Conservation (phyloP, 2,329 filamentous ascomycete genomes). For the Epicoccum nigrum region DNA sequence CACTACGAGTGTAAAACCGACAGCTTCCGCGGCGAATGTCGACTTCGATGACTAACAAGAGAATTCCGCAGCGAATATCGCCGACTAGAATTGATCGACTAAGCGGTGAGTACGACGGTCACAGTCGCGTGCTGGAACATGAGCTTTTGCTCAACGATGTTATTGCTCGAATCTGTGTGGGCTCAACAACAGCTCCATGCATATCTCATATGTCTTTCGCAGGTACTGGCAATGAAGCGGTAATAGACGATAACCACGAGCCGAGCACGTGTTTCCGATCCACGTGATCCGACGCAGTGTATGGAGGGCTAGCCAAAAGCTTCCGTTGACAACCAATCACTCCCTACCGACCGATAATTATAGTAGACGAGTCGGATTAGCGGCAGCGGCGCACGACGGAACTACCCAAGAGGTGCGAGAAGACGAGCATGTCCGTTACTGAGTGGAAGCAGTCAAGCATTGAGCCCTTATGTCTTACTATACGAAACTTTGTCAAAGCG, state of each 20-base stretch:
- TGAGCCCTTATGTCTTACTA: background rate
- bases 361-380: constrained; percentile 3
- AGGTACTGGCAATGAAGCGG: constrained; percentile 13
- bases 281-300: constrained; percentile 10
- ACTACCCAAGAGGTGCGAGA: background rate
- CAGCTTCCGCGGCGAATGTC: background rate
- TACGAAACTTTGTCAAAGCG: background rate
- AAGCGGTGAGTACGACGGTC: background rate
- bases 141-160: background rate
- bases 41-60: background rate
- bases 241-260: constrained; percentile 7
- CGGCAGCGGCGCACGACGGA: constrained; percentile 26
- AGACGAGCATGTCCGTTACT: background rate
- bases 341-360: constrained; percentile 25
- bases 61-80: constrained; percentile 2
- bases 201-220: background rate
- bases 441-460: background rate
- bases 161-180: background rate
- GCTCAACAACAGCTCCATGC: no score
- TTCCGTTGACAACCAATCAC: constrained; percentile 8
- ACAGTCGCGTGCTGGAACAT: background rate
- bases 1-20: background rate
- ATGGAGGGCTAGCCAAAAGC: constrained; percentile 13
- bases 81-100: constrained; percentile 2
- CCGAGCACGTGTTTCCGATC: background rate